Base-by-base conservation (phyloP, 768 basidiomycete species). In the Russula abietina region DNA sequence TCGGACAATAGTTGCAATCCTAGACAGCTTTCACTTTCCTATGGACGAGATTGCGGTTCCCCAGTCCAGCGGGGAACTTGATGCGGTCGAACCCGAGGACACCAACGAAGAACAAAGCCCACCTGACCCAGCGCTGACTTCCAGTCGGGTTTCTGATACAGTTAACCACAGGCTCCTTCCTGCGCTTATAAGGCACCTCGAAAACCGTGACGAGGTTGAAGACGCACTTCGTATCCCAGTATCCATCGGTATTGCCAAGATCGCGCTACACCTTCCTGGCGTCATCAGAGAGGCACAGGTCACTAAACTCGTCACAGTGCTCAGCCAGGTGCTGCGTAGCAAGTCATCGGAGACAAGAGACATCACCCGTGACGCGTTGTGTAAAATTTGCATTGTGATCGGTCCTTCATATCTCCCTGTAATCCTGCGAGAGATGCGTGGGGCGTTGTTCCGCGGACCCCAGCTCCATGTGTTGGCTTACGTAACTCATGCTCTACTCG, bases 401-500 rank as follows among this genome's bases (percentile, higher is more conserved):
- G 94, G 93, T 0, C 82, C 90, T 0, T 73, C 79, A 0, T 91
- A 89, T 71, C 83, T 98, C 10, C 81, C 87, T 0, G 73, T 84
- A 17, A 78, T 90, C 33, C 74, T 98, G 43, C 84, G 83, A 39
- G 94, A 98, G 71, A 77, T 98, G 54, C 82, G 90, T n/a, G 83
- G 79, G 0, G 92, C 95, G 1, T 82, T 99, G 32, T 70, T 84
- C 39, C 89, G 95, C 22, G 97, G 97, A 7, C 96, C 97, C 1
- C 96, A 98, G 59, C 81, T 98, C 0, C 96, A 99, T 72, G 85
- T 98, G 19, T 79, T 98, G 33, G 94, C 95, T 1, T 89, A 87
- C 65, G 86, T 87, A 2, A 81, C 83, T 0, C 95, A 99, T 69
- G 82, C 91, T 0, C 75, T 98, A 22, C 77, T 98, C 41, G 81